Evolutionary conservation across 805 yeast species (phyloP).

Genomic region (Tetrapisispora iriomotensis): DNA sequence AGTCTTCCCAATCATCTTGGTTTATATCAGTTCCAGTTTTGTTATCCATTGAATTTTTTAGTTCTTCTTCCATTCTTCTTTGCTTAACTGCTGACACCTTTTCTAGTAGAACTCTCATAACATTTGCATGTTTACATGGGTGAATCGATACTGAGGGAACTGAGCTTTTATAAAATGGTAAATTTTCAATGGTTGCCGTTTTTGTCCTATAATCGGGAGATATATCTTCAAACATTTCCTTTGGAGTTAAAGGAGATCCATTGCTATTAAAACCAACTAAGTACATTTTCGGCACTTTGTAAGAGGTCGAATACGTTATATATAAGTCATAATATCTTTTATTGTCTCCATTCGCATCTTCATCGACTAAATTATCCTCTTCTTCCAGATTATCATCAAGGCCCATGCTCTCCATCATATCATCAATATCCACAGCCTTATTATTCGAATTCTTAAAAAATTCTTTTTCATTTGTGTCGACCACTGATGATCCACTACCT

Average conservation of each 20-base stretch:
- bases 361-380: constrained; percentile 37
- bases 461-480: constrained; percentile 1
- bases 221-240: constrained; percentile 91
- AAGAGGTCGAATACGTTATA: constrained; percentile 88
- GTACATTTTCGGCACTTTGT: constrained; percentile 91
- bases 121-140: constrained; percentile 92
- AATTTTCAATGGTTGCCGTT: constrained; percentile 90
- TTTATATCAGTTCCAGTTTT: constrained; percentile 16
- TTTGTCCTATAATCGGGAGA: constrained; percentile 86
- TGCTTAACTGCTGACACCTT: constrained; percentile 49
- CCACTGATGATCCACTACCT: no score
- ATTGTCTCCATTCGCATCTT: constrained; percentile 30
- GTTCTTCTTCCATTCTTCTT: constrained; percentile 35
- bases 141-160: constrained; percentile 69
- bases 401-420: constrained; percentile 21
- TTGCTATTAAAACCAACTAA: constrained; percentile 75
- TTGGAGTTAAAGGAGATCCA: constrained; percentile 80
- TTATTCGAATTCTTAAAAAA: no score
- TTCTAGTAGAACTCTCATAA: constrained; percentile 80
- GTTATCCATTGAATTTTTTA: constrained; percentile 34
- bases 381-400: constrained; percentile 23
- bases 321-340: constrained; percentile 77
- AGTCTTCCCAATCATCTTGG: constrained; percentile 50
- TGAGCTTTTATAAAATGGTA: constrained; percentile 74
- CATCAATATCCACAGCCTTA: constrained; percentile 22